A percentile compares a stretch with the other conserved stretches of the same genome.
These are phyloP conservation scores for Coemansia sp. DNA, from an alignment of 192 early-diverging fungal species.

Conservation along the genomic window DNA sequence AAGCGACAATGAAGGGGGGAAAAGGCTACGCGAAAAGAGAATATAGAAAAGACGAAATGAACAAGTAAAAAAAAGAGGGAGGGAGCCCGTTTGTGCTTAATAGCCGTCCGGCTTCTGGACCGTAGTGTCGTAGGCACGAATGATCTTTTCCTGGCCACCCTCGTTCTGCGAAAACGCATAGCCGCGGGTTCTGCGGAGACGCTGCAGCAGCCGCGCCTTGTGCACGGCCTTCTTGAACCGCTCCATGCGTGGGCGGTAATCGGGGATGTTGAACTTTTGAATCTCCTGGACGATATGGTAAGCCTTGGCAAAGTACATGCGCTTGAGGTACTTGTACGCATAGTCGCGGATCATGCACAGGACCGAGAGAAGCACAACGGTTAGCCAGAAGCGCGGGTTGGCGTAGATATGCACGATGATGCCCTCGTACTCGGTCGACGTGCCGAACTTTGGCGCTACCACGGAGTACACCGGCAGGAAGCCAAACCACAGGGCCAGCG, in stretches of 20 bases:
- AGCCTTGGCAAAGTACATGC: slow-evolving; percentile 73
- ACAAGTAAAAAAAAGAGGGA: background rate
- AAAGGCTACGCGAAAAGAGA: background rate
- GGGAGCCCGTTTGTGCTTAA: slow-evolving; percentile 6
- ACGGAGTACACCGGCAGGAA: slow-evolving; percentile 80
- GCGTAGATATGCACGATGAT: slow-evolving; percentile 64
- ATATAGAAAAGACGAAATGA: background rate
- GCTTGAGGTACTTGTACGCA: slow-evolving; percentile 86
- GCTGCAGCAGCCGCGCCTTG: slow-evolving; percentile 91
- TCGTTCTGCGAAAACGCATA: slow-evolving; percentile 99
- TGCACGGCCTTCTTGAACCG: slow-evolving; percentile 98
- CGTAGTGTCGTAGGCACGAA: slow-evolving; percentile 76
- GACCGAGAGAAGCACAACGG: slow-evolving; percentile 80
- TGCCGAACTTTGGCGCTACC: slow-evolving; percentile 63
- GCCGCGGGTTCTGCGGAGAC: slow-evolving; percentile 87
- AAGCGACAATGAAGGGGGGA: background rate
- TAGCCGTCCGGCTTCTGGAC: slow-evolving; percentile 60
- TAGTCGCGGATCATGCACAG: slow-evolving; percentile 85
- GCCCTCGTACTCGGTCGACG: slow-evolving; percentile 74
- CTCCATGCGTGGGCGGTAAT: slow-evolving; percentile 97
- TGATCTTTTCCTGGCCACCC: slow-evolving; percentile 82
- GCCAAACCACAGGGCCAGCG: slow-evolving; percentile 83
- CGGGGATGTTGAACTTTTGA: slow-evolving; percentile 98
- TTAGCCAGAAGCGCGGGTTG: slow-evolving; percentile 81
- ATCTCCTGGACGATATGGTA: slow-evolving; percentile 99